These are phyloP conservation scores for Thelonectria blattea DNA, from an alignment of 2,329 filamentous ascomycete species.

Conservation along the genomic window DNA sequence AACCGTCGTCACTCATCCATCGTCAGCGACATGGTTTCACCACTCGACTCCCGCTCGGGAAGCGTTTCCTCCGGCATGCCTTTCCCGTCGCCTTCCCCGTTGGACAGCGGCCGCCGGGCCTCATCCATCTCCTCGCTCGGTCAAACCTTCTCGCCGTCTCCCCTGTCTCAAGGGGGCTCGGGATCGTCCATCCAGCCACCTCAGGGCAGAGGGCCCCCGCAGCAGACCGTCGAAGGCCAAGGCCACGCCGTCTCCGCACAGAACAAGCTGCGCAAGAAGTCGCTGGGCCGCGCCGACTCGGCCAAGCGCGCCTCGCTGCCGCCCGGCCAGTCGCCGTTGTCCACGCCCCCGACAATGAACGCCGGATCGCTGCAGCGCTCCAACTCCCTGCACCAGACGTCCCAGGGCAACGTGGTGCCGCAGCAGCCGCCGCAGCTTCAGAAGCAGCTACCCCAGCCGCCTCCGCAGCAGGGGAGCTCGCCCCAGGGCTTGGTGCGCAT, in stretches of 20 bases:
- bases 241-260: constrained; percentile 30
- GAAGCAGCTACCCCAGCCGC: background rate
- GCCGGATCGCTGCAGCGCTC: constrained; percentile 14
- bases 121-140: constrained; percentile 30
- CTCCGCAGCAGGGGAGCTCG: background rate
- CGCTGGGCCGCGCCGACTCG: constrained; percentile 26
- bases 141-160: constrained; percentile 32
- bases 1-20: constrained; percentile 38
- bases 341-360: constrained; percentile 11
- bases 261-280: constrained; percentile 35
- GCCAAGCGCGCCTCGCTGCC: constrained; percentile 31
- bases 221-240: constrained; percentile 29
- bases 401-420: constrained; percentile 14
- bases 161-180: constrained; percentile 30
- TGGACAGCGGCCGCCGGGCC: constrained; percentile 33
- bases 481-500: constrained; percentile 32
- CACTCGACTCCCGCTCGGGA: constrained; percentile 36
- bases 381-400: constrained; percentile 24
- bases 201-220: constrained; percentile 19
- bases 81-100: constrained; percentile 39
- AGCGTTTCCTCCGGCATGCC: constrained; percentile 34
- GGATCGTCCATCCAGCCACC: background rate
- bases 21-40: constrained; percentile 34
- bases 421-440: constrained; percentile 3
- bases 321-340: constrained; percentile 27